A percentile compares a stretch with the other conserved stretches of the same genome.
Evolutionary conservation across 305 asterid species (phyloP).

Genomic region (Fraxinus nigra): DNA sequence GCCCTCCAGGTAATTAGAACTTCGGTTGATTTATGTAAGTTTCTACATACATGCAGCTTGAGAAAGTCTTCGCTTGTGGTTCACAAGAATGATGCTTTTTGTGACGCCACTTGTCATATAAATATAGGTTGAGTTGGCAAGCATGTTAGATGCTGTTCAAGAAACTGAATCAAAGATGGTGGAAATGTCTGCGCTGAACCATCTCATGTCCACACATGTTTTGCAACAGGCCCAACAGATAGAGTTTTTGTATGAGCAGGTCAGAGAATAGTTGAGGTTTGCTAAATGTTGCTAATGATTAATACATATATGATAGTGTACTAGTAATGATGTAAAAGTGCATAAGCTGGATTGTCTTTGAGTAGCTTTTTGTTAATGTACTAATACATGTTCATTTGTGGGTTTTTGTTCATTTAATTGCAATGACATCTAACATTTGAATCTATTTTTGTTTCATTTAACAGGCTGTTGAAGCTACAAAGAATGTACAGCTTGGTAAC

Average conservation of each 20-base stretch:
- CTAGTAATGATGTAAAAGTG: not conserved
- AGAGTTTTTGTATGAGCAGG: conserved; percentile 85
- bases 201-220: conserved; percentile 97
- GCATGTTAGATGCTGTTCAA: conserved; percentile 84
- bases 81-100: not conserved
- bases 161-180: conserved; percentile 93
- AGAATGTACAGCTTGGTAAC: conserved; percentile 83
- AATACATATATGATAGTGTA: not conserved
- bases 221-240: conserved; percentile 92
- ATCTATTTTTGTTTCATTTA: conserved; percentile 4
- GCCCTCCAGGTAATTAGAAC: conserved; percentile 67
- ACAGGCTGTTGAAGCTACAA: conserved; percentile 79
- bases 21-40: conserved; percentile 3
- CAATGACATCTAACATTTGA: not conserved
- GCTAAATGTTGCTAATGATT: not conserved
- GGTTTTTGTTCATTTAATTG: not conserved
- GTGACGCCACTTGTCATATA: conserved; percentile 12
- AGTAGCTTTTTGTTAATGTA: not conserved
- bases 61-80: not conserved
- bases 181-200: conserved; percentile 93
- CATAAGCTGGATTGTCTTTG: not conserved
- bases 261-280: conserved; percentile 23
- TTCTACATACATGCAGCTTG: not conserved
- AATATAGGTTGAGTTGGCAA: conserved; percentile 68
- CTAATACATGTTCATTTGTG: not conserved